Percentiles rank a stretch among this genome's conserved stretches.
phyloP scores from a whole-genome alignment of 148 eudicot species.

The Rhododendron vialii region DNA sequence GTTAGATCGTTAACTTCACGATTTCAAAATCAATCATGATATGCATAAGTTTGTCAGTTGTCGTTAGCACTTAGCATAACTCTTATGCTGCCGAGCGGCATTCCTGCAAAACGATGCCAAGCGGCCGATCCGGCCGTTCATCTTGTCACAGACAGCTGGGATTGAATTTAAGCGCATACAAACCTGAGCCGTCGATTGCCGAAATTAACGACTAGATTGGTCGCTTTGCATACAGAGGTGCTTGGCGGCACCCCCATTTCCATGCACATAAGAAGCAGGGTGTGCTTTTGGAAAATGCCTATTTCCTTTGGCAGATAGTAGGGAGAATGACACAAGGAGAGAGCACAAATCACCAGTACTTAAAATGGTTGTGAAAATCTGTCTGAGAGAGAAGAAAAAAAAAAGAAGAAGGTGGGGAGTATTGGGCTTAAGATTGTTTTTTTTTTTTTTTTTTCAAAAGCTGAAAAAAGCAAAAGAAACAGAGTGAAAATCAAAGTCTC shows the following conservation, averaged over 20 bases:
- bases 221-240: too few relatives aligned
- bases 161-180: too few relatives aligned
- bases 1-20: background rate
- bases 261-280: background rate
- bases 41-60: background rate
- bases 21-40: background rate
- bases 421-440: background rate
- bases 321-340: background rate
- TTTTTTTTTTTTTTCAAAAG: background rate
- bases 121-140: too few relatives aligned
- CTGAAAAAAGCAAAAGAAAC: background rate
- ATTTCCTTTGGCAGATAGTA: background rate
- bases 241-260: too few relatives aligned
- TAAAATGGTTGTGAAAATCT: background rate
- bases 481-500: slow-evolving; percentile 13
- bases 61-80: background rate
- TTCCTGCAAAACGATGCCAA: too few relatives aligned
- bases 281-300: background rate
- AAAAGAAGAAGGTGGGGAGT: background rate
- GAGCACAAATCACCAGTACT: background rate
- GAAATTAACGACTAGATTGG: rapidly evolving
- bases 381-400: too few relatives aligned
- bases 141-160: rapidly evolving
- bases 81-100: too few relatives aligned
- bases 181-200: too few relatives aligned